These are phyloP conservation scores for Oryza rufipogon DNA, from an alignment of 176 grass and related monocot genomes.

Conservation along the genomic window DNA sequence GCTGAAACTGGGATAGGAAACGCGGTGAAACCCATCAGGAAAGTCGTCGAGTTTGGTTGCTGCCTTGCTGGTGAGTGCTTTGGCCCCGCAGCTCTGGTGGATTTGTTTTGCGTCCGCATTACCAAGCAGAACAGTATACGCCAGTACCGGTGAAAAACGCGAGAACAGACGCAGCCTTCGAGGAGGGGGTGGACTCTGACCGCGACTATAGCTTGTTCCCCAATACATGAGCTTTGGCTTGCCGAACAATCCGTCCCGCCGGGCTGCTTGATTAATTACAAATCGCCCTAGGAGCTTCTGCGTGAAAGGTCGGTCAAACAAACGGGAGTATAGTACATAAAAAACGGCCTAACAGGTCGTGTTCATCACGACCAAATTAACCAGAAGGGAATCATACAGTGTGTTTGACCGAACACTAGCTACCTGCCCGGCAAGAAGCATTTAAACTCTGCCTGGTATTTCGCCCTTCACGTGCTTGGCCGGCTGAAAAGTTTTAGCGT, in stretches of 20 bases:
- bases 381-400: background rate
- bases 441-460: background rate
- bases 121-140: conserved; percentile 7
- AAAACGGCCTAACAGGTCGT: background rate
- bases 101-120: conserved; percentile 31
- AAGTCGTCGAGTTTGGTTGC: background rate
- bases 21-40: background rate
- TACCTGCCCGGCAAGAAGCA: conserved; percentile 8
- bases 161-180: background rate
- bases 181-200: background rate
- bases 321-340: too few relatives aligned
- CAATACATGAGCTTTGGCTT: conserved; percentile 29
- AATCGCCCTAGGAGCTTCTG: too few relatives aligned
- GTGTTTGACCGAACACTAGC: conserved; percentile 34
- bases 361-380: conserved; percentile 27
- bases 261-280: too few relatives aligned
- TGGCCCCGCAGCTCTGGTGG: conserved; percentile 23
- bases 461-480: background rate
- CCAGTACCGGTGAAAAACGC: too few relatives aligned
- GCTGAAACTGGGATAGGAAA: background rate
- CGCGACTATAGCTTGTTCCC: conserved; percentile 3
- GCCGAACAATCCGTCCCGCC: conserved; percentile 35
- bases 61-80: background rate
- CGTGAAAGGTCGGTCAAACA: conserved; percentile 11
- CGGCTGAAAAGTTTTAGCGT: too few relatives aligned